Percentiles rank a stretch among this genome's conserved stretches.
Conservation (phyloP, 1,284 basidiomycete genomes). For the Violaceomyces palustris region DNA sequence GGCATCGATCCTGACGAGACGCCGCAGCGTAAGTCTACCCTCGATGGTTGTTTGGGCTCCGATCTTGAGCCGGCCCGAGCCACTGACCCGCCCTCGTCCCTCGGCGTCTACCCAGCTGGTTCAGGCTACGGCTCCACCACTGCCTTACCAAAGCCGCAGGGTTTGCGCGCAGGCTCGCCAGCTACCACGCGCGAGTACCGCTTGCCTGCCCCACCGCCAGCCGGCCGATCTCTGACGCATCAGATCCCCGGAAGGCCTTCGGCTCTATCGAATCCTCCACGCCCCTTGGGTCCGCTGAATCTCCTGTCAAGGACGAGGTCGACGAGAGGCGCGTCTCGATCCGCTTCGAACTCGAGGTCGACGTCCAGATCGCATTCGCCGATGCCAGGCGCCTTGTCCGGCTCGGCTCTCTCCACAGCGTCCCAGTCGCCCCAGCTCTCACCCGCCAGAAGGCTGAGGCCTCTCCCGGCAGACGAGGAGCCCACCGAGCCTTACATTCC, state of each 20-base stretch:
- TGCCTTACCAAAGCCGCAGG: too few species aligned
- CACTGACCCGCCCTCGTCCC: too few species aligned
- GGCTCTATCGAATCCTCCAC: slow-evolving; percentile 11
- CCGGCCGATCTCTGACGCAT: slow-evolving; percentile 9
- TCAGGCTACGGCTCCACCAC: too few species aligned
- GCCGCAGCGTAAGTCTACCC: slow-evolving; percentile 8
- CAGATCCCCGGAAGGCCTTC: neutral
- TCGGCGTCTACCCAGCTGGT: too few species aligned
- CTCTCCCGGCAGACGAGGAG: slow-evolving; percentile 28
- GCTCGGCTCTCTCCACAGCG: slow-evolving; percentile 33
- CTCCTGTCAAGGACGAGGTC: slow-evolving; percentile 25
- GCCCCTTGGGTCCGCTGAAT: slow-evolving; percentile 26
- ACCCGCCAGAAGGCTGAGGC: slow-evolving; percentile 29
- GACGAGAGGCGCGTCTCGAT: slow-evolving; percentile 21
- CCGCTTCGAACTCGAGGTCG: slow-evolving; percentile 75
- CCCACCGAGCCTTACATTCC: slow-evolving; percentile 58
- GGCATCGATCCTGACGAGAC: slow-evolving; percentile 13
- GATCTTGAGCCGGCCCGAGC: too few species aligned
- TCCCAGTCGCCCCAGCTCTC: slow-evolving; percentile 39
- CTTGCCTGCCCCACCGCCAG: slow-evolving; percentile 28
- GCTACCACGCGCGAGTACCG: slow-evolving; percentile 22
- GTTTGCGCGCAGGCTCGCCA: slow-evolving; percentile 9
- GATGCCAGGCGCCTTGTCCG: slow-evolving; percentile 59
- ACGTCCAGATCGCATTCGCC: slow-evolving; percentile 93
- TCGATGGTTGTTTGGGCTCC: too few species aligned